Conservation (phyloP, 2,329 filamentous ascomycete genomes). For the Fusarium haematococcum region DNA sequence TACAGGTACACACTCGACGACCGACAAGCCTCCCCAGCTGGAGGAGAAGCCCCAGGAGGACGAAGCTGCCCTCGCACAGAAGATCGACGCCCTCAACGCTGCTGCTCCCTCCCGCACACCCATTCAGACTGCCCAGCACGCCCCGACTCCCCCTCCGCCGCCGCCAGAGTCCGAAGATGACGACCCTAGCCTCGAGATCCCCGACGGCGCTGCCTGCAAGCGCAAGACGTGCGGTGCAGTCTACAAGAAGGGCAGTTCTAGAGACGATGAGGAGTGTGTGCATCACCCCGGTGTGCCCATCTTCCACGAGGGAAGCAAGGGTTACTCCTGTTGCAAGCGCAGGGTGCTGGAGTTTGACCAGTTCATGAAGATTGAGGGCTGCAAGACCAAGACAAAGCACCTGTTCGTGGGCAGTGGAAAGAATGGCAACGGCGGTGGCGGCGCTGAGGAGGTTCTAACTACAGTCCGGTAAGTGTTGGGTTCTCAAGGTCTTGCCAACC, state of each 20-base stretch:
- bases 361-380: constrained; percentile 96
- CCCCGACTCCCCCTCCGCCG: constrained; percentile 67
- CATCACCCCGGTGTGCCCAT: constrained; percentile 92
- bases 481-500: not conserved
- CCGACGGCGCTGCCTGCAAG: constrained; percentile 80
- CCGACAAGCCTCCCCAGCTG: constrained; percentile 75
- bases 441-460: constrained; percentile 78
- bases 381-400: constrained; percentile 83
- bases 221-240: constrained; percentile 77
- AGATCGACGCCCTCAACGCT: constrained; percentile 67
- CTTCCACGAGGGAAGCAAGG: constrained; percentile 98
- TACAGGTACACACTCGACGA: constrained; percentile 89
- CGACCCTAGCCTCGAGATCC: constrained; percentile 79
- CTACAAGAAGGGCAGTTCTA: constrained; percentile 70
- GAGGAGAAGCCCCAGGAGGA: constrained; percentile 67
- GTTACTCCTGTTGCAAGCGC: constrained; percentile 96
- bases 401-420: constrained; percentile 84
- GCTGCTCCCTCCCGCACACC: constrained; percentile 55
- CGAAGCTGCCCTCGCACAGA: constrained; percentile 55
- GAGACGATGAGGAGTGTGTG: constrained; percentile 81
- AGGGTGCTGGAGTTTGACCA: constrained; percentile 96
- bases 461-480: constrained; percentile 73
- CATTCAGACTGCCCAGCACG: constrained; percentile 58
- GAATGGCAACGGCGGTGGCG: constrained; percentile 64
- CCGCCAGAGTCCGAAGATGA: constrained; percentile 87